A percentile compares a stretch with the other conserved stretches of the same genome.
Conservation (phyloP, 768 basidiomycete species). For the Russula brevipes region DNA sequence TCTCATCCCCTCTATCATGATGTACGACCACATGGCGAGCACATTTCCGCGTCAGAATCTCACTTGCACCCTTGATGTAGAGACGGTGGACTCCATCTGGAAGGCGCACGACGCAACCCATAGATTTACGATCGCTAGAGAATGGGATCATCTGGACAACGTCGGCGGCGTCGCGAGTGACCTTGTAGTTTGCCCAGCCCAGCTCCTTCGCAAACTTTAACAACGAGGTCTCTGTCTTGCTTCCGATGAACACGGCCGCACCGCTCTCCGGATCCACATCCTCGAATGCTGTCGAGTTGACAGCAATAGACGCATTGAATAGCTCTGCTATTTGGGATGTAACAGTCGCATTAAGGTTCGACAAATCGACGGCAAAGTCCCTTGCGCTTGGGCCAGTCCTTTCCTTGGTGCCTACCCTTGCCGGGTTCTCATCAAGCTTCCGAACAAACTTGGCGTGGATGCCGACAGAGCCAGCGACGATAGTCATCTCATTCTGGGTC, state of each 20-base stretch:
- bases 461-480: constrained; percentile 93
- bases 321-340: constrained; percentile 55
- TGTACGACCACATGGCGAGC: constrained; percentile 65
- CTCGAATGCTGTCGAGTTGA: constrained; percentile 96
- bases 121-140: constrained; percentile 87
- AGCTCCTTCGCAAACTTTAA: constrained; percentile 79
- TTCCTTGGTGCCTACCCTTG: constrained; percentile 67
- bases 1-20: constrained; percentile 30
- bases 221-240: constrained; percentile 93
- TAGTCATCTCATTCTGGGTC: constrained; percentile 91
- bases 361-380: constrained; percentile 87
- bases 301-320: constrained; percentile 79
- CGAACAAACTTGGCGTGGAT: constrained; percentile 93
- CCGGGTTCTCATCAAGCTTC: constrained; percentile 62
- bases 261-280: constrained; percentile 61
- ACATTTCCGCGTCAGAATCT: constrained; percentile 82
- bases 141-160: constrained; percentile 90
- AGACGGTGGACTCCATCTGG: constrained; percentile 54
- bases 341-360: constrained; percentile 59
- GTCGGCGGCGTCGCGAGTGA: constrained; percentile 53
- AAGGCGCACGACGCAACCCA: constrained; percentile 81
- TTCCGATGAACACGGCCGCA: constrained; percentile 68
- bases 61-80: constrained; percentile 90
- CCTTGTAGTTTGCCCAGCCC: constrained; percentile 67
- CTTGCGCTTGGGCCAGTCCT: constrained; percentile 35